Evolutionary conservation across 108 stramenopile genomes (phyloP).

Genomic region (Phaeodactylum tricornutum): DNA sequence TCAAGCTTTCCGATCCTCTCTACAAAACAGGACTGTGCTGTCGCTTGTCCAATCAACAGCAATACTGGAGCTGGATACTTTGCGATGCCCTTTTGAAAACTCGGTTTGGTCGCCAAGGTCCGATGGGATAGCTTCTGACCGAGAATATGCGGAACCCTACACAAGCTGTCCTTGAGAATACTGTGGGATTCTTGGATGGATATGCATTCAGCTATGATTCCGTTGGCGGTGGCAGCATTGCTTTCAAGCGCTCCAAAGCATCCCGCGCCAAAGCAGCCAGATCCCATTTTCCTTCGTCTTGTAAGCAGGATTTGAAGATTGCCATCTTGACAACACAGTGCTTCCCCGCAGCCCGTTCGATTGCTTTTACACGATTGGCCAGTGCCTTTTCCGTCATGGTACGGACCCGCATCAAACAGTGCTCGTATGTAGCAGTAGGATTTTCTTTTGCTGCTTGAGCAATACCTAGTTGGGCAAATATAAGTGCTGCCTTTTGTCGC

Average conservation of each 20-base stretch:
- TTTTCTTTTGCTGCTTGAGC: slow-evolving; percentile 48
- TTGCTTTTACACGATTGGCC: slow-evolving; percentile 57
- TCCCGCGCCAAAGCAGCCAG: slow-evolving; percentile 57
- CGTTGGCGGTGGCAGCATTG: slow-evolving; percentile 53
- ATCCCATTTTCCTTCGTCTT: slow-evolving; percentile 76
- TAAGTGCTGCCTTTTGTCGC: slow-evolving; percentile 44
- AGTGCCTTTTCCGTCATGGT: slow-evolving; percentile 74
- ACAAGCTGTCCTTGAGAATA: no score
- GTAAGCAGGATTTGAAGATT: slow-evolving; percentile 77
- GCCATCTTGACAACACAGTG: slow-evolving; percentile 89
- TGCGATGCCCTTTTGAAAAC: no score
- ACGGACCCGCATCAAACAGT: slow-evolving; percentile 71
- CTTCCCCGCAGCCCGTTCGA: slow-evolving; percentile 83
- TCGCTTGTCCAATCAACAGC: no score
- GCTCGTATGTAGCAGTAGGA: slow-evolving; percentile 82
- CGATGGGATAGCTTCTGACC: no score
- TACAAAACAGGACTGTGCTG: no score
- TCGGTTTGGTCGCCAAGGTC: no score
- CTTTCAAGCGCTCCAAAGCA: slow-evolving; percentile 80
- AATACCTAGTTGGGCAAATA: slow-evolving; percentile 4
- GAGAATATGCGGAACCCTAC: no score
- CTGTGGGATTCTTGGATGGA: no score
- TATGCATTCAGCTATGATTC: no score
- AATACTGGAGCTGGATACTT: no score
- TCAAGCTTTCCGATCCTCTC: no score